These are phyloP conservation scores for Penicillium nordicum DNA, from an alignment of 2,329 filamentous ascomycete species.

Conservation along the genomic window DNA sequence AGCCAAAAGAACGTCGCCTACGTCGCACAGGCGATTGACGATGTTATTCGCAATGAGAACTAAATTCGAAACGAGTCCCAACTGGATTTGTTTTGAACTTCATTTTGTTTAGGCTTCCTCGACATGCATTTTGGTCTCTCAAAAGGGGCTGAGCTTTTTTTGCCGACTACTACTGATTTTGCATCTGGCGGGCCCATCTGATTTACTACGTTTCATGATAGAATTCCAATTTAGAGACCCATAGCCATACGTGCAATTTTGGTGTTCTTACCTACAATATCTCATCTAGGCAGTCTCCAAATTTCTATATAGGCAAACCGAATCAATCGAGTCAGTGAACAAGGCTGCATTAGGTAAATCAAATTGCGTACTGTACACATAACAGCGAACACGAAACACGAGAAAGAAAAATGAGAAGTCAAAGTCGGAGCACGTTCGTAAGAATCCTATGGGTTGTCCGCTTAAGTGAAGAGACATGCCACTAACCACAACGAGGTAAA, in stretches of 20 bases:
- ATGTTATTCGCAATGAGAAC: conserved; percentile 36
- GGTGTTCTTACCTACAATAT: background rate
- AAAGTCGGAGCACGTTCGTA: conserved; percentile 13
- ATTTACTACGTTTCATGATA: conserved; percentile 25
- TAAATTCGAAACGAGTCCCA: conserved; percentile 9
- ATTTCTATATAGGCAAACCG: background rate
- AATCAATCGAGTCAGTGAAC: background rate
- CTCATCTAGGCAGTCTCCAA: background rate
- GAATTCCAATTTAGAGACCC: conserved; percentile 10
- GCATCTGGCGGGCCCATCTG: conserved; percentile 14
- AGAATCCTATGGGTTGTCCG: conserved; percentile 7
- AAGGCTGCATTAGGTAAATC: conserved; percentile 12
- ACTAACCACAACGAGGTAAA: conserved; percentile 12
- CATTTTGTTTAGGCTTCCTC: conserved; percentile 1
- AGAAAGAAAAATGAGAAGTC: conserved; percentile 9
- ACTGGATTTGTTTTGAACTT: background rate
- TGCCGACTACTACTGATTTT: conserved; percentile 5
- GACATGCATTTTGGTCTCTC: background rate
- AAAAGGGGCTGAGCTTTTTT: background rate
- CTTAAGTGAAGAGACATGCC: conserved; percentile 5
- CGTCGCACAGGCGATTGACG: conserved; percentile 39
- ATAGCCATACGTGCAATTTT: conserved; percentile 1
- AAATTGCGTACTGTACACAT: conserved; percentile 22
- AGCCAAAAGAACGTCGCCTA: conserved; percentile 41
- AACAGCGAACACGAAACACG: conserved; percentile 10